Base-by-base conservation (phyloP, 2,329 filamentous ascomycete genomes). In the Aspergillus fumigatiaffinis region DNA sequence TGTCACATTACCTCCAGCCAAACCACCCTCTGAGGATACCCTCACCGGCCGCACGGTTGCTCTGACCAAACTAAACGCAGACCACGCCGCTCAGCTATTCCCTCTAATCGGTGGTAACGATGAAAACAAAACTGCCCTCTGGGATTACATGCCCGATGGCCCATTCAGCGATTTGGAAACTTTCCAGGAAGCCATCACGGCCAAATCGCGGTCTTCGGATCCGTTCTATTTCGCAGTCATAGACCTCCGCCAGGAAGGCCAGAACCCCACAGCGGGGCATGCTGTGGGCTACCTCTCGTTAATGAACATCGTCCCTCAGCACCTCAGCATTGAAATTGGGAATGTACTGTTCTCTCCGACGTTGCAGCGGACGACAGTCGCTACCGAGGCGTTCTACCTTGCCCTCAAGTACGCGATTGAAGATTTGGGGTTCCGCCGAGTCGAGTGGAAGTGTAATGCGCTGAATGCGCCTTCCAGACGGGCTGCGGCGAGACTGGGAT, bases 401-500 rank as follows among this genome's bases (percentile, higher is more conserved):
- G 67, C 87, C n/a, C 76, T 83, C 47, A 73, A 73, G 41, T 75
- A 84, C 54, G 78, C 79, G 0, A 83, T 88, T 61, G 79, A 82
- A 3, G 75, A 77, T 2, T 66, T 87, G 23, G 77, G 80, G 0
- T 86, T 84, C 65, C 69, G 80, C 3, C 75, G 86, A 7, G 79
- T 86, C 3, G 85, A 87, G 68, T 88, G 86, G 85, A 88, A 88
- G 64, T 84, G 83, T 53, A 80, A 88, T 65, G 62, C 76, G 17
- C 71, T 84, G 10, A 88, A 88, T 65, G 73, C 63, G 38, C 74
- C 79, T 0, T 86, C 83, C 48, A 72, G 77, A 14, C 72, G 77
- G 3, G 85, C 86, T 0, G 86, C 86, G 0, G 56, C 72, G 61
- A 73, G 86, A 2, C 67, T 87, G 8, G 86, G 86, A 0, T 88